phyloP scores from a whole-genome alignment of 257 asterid genomes.

The Capsicum chinense region DNA sequence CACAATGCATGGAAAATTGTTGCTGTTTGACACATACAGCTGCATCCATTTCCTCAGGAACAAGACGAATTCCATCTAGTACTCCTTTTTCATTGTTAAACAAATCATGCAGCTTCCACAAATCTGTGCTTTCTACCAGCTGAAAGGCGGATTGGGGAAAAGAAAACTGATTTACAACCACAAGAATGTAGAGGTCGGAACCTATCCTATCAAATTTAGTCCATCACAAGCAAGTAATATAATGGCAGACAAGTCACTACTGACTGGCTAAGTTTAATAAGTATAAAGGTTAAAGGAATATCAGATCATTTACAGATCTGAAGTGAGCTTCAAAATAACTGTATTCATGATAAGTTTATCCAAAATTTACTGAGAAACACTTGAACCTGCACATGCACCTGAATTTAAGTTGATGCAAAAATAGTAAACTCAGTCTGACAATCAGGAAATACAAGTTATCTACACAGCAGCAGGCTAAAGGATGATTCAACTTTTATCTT shows the following conservation, averaged over 20 bases:
- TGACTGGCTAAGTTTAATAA: not conserved
- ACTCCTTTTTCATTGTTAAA: constrained; percentile 61
- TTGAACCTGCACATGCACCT: not conserved
- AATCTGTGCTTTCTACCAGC: constrained; percentile 80
- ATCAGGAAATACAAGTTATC: constrained; percentile 4
- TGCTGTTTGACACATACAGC: constrained; percentile 56
- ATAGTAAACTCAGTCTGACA: not conserved
- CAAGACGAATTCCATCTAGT: constrained; percentile 71
- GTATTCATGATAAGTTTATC: not conserved
- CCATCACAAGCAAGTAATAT: not conserved
- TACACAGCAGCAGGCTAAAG: not conserved
- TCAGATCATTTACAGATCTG: constrained; percentile 6
- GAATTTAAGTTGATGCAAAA: not conserved
- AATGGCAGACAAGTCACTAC: constrained; percentile 18
- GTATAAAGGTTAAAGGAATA: not conserved
- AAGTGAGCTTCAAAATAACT: not conserved
- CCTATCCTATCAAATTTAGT: not conserved
- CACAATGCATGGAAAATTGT: constrained; percentile 89
- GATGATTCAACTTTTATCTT: too few species aligned
- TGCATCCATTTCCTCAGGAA: constrained; percentile 61
- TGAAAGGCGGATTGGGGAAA: constrained; percentile 39
- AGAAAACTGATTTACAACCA: not conserved
- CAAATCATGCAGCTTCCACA: constrained; percentile 75
- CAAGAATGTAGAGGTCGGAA: not conserved
- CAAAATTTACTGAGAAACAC: constrained; percentile 3